These are phyloP conservation scores for Suillus paluster DNA, from an alignment of 768 basidiomycete genomes.

Conservation along the genomic window DNA sequence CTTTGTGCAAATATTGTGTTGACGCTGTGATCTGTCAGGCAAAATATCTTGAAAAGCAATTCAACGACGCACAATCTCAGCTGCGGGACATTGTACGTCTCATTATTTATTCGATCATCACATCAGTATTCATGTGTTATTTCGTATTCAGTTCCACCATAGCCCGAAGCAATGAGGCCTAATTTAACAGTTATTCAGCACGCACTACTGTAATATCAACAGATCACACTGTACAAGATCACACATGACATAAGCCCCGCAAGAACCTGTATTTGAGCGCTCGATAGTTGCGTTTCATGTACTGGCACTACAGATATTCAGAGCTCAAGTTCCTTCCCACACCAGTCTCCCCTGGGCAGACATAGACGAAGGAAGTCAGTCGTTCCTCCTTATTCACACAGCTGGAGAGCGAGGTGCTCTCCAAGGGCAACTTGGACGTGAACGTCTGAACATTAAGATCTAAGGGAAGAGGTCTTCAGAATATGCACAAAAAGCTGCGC, in stretches of 20 bases:
- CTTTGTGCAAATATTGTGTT: background rate
- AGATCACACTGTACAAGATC: background rate
- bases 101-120: background rate
- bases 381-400: too few relatives aligned
- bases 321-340: conserved; percentile 72
- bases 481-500: too few relatives aligned
- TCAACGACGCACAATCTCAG: conserved; percentile 86
- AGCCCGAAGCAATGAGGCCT: conserved; percentile 28
- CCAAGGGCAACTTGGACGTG: too few relatives aligned
- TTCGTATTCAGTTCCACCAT: conserved; percentile 32
- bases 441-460: too few relatives aligned
- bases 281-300: background rate
- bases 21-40: conserved; percentile 47
- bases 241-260: background rate
- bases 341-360: background rate
- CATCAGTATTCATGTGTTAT: background rate
- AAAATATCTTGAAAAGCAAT: conserved; percentile 94
- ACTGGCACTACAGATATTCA: conserved; percentile 50
- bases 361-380: background rate
- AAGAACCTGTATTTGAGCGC: background rate
- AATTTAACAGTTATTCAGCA: conserved; percentile 12
- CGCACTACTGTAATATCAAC: background rate
- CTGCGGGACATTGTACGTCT: conserved; percentile 79
- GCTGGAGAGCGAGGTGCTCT: too few relatives aligned
- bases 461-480: too few relatives aligned